Percentiles rank a stretch among this genome's conserved stretches.
Evolutionary conservation across 192 early-diverging fungal genomes (phyloP).

Genomic region (Coemansia sp.): DNA sequence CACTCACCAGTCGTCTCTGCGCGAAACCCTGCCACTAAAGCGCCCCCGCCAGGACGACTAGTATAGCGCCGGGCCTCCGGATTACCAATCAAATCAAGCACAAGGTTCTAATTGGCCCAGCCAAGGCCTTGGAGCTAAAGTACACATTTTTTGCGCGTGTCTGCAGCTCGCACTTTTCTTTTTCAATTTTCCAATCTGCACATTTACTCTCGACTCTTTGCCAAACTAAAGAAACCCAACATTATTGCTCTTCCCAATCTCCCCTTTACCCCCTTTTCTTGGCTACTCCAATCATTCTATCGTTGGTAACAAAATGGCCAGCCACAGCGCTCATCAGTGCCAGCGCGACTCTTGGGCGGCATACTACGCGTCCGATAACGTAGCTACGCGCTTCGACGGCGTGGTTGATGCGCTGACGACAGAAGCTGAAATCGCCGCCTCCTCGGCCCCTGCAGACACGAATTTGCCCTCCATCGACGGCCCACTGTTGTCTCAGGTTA

Average conservation of each 20-base stretch:
- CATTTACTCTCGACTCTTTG: background rate
- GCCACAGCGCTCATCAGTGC: constrained; percentile 30
- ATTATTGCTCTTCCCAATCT: background rate
- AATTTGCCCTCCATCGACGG: constrained; percentile 24
- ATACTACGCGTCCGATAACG: constrained; percentile 45
- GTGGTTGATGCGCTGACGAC: constrained; percentile 38
- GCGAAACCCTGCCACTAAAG: constrained; percentile 35
- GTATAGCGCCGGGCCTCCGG: background rate
- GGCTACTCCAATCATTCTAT: background rate
- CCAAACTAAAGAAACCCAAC: background rate
- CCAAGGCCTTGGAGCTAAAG: background rate
- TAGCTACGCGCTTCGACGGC: constrained; percentile 24
- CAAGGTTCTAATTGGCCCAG: background rate
- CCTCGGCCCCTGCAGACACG: constrained; percentile 7
- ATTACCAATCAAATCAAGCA: constrained; percentile 1
- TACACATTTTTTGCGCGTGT: background rate
- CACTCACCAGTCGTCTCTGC: constrained; percentile 31
- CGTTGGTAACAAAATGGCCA: constrained; percentile 24
- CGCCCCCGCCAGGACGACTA: constrained; percentile 10
- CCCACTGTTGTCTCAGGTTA: constrained; percentile 20
- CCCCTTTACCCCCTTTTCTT: background rate
- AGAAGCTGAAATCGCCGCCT: constrained; percentile 35
- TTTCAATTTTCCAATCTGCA: background rate
- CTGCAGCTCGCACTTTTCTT: background rate
- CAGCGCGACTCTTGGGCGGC: constrained; percentile 46